Evolutionary conservation across 768 basidiomycete genomes (phyloP), one percentile per base, ranked within the genome.

Genomic region (Xanthoconium stramineum): DNA sequence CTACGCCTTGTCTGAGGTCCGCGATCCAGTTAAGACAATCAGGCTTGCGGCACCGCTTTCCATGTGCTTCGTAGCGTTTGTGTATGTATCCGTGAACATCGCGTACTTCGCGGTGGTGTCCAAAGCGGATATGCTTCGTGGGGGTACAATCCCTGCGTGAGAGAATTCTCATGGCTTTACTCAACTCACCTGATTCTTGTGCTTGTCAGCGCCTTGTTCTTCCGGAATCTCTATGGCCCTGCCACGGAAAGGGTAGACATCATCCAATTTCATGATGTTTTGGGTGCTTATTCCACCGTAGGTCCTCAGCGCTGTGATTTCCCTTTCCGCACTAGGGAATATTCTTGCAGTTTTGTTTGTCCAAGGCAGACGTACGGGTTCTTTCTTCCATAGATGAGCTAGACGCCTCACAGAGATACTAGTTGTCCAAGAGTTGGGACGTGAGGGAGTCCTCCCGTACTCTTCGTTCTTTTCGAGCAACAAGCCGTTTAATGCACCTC

Each of bases 31-130:
- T 5, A 76, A 79, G 39, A 90, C 88, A 1, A 80, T 91, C 65
- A 88, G 84, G 63, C 74, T 79, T 11, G 89, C 88, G 0, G 86
- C 84, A 1, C 86, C 88, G 0, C 63, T 86, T 4, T 87, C 86
- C 0, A 80, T 90, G 76, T 49, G 76, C 8, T 73, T 76, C 24
- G 83, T 89, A n/a, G 76, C 81, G 0, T 59, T 78, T 0, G 76
- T 84, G 6, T 91, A 91, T 61, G 44, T 90, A 33, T 72, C 81
- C 12, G 81, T 87, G 51, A 89, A 89, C 59, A 62, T 89, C 9
- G 86, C 88, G 6, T 91, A 89, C 67, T 88, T 88, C 62, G 81
- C 85, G 0, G 89, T 83, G 5, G 84, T 91, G 4, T 83, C 84
- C 12, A 88, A 85, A 65, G 72, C 74, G 8, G 86, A 89, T 57